phyloP scores from a whole-genome alignment of 139 green algal genomes.

The Spirogloea muscicola region DNA sequence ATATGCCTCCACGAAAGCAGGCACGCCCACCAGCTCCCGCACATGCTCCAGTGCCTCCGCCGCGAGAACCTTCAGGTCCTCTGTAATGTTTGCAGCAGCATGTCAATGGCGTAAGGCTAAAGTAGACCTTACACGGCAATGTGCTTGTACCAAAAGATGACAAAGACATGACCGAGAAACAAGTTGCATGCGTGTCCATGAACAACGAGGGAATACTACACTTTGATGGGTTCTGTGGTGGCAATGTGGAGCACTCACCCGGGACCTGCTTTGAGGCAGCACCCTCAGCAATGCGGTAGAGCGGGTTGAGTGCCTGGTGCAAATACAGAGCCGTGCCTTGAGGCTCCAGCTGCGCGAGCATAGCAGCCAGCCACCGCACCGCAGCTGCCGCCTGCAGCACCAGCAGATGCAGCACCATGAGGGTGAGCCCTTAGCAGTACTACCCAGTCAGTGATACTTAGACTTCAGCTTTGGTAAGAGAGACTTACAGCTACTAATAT shows the following conservation, averaged over 20 bases:
- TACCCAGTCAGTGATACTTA: background rate
- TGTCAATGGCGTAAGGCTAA: background rate
- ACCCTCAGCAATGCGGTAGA: conserved; percentile 74
- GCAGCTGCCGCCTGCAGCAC: conserved; percentile 54
- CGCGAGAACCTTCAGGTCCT: conserved; percentile 10
- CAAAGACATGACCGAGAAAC: background rate
- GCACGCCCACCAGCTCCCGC: conserved; percentile 58
- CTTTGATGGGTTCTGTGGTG: too few species aligned
- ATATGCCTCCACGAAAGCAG: conserved; percentile 68
- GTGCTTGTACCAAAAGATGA: background rate
- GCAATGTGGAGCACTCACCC: too few species aligned
- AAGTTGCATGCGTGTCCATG: background rate
- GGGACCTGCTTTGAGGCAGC: conserved; percentile 3
- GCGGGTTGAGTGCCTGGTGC: conserved; percentile 39
- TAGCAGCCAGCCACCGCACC: conserved; percentile 73
- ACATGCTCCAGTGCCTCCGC: conserved; percentile 73
- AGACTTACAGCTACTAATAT: background rate
- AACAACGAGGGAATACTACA: conserved; percentile 50
- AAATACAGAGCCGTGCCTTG: conserved; percentile 59
- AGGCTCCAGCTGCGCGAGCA: conserved; percentile 55
- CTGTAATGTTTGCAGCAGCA: background rate
- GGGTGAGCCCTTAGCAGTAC: background rate
- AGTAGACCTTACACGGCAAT: background rate
- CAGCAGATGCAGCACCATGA: background rate
- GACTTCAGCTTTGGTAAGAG: background rate